Conservation (phyloP, 169 alveolate genomes). For the Plasmodium sp. region DNA sequence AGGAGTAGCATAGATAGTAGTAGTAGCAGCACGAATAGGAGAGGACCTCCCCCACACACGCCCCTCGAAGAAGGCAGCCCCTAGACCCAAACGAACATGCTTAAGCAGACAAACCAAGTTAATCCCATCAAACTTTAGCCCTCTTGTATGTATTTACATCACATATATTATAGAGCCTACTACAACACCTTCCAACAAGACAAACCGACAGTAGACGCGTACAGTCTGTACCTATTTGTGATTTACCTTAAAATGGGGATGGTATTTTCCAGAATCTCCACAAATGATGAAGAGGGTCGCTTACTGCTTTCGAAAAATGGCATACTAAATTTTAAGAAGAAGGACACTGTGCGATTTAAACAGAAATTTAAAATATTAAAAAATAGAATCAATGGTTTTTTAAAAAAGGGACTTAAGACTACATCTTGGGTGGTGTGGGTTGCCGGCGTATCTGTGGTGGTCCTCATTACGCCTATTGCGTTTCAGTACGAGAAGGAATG, state of each 20-base stretch:
- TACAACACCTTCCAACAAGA: constrained; percentile 30
- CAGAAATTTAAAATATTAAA: constrained; percentile 19
- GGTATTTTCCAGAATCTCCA: constrained; percentile 11
- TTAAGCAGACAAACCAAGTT: background rate
- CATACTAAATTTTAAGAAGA: background rate
- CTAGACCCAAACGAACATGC: background rate
- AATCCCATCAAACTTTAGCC: background rate
- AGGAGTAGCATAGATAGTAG: background rate
- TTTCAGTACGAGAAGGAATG: constrained; percentile 87
- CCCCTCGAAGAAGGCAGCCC: background rate
- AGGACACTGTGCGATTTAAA: constrained; percentile 6
- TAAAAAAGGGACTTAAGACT: constrained; percentile 71
- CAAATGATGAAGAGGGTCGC: constrained; percentile 19
- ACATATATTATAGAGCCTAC: background rate
- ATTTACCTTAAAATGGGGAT: constrained; percentile 31
- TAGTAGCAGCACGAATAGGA: background rate
- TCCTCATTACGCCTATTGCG: constrained; percentile 84
- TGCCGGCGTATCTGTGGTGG: constrained; percentile 84
- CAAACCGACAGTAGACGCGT: constrained; percentile 11
- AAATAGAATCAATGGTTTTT: constrained; percentile 26
- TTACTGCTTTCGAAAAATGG: constrained; percentile 16
- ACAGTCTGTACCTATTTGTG: constrained; percentile 11
- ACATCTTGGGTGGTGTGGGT: constrained; percentile 86
- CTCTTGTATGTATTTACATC: constrained; percentile 7
- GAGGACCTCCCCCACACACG: background rate